A percentile compares a stretch with the other conserved stretches of the same genome.
Conservation (phyloP, 768 basidiomycete genomes). For the Suillus lakei region DNA sequence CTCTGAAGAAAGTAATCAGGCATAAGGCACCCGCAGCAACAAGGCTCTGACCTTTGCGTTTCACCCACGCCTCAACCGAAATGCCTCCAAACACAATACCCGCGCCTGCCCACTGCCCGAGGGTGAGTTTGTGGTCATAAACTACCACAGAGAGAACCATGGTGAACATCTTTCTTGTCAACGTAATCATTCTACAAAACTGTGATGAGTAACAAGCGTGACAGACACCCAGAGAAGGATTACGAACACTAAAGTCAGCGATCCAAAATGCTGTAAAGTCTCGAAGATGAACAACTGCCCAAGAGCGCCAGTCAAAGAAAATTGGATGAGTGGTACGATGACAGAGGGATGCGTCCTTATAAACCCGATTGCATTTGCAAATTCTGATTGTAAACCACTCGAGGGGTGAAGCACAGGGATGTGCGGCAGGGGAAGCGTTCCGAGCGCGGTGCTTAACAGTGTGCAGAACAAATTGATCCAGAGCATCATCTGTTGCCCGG, state of each 20-base stretch:
- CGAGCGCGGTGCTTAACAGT: constrained; percentile 67
- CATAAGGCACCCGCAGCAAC: constrained; percentile 1
- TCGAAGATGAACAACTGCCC: constrained; percentile 99
- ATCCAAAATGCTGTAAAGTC: constrained; percentile 90
- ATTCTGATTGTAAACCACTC: constrained; percentile 60
- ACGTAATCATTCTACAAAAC: constrained; percentile 78
- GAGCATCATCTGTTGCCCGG: constrained; percentile 99
- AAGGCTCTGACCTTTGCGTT: constrained; percentile 70
- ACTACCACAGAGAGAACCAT: constrained; percentile 95
- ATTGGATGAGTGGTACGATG: constrained; percentile 75
- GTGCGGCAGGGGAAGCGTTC: constrained; percentile 74
- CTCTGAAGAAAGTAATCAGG: constrained; percentile 47
- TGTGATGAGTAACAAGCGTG: constrained; percentile 13
- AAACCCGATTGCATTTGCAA: constrained; percentile 72
- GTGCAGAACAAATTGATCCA: constrained; percentile 94
- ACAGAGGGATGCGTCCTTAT: constrained; percentile 79
- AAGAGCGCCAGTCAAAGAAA: constrained; percentile 88
- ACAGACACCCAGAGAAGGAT: constrained; percentile 10
- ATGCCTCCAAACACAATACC: constrained; percentile 95
- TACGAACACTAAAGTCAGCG: constrained; percentile 85
- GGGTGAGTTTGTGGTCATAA: constrained; percentile 83
- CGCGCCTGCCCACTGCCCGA: constrained; percentile 93
- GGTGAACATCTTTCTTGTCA: constrained; percentile 96
- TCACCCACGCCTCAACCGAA: constrained; percentile 90
- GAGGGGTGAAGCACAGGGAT: constrained; percentile 85